Percentiles rank a stretch among this genome's conserved stretches.
phyloP scores from a whole-genome alignment of 1,139 yeast genomes.

The Diutina sp. region DNA sequence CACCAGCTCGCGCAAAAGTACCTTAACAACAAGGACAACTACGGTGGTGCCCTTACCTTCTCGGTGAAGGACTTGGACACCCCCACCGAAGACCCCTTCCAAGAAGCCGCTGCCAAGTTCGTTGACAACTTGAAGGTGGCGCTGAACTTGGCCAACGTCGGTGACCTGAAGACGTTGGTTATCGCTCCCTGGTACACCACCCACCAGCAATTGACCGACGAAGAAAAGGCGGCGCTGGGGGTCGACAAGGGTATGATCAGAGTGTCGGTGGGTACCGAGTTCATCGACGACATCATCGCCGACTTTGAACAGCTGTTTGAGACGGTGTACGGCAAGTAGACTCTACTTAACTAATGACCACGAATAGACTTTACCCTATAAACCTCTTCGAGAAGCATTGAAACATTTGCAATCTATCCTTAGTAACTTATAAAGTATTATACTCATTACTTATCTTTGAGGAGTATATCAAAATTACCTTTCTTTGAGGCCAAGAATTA shows the following conservation, averaged over 20 bases:
- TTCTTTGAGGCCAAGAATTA: too few relatives aligned
- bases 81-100: conserved; percentile 38
- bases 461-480: too few relatives aligned
- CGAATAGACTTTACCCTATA: neutral
- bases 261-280: conserved; percentile 83
- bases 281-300: conserved; percentile 74
- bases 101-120: conserved; percentile 67
- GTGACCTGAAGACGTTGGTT: conserved; percentile 89
- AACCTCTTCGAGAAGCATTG: too few relatives aligned
- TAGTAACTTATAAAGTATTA: too few relatives aligned
- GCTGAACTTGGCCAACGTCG: conserved; percentile 90
- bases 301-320: conserved; percentile 79
- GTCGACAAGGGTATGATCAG: conserved; percentile 82
- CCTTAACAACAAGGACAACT: conserved; percentile 47
- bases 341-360: neutral
- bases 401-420: too few relatives aligned
- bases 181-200: conserved; percentile 95
- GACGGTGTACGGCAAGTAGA: conserved; percentile 21
- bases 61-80: conserved; percentile 62
- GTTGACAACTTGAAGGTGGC: conserved; percentile 77
- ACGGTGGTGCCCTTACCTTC: conserved; percentile 79
- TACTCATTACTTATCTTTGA: too few relatives aligned
- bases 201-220: conserved; percentile 78
- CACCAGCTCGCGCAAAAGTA: conserved; percentile 78
- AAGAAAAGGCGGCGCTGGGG: conserved; percentile 72